Conservation (phyloP, 2,329 filamentous ascomycete genomes). For the Fusarium humuli region DNA sequence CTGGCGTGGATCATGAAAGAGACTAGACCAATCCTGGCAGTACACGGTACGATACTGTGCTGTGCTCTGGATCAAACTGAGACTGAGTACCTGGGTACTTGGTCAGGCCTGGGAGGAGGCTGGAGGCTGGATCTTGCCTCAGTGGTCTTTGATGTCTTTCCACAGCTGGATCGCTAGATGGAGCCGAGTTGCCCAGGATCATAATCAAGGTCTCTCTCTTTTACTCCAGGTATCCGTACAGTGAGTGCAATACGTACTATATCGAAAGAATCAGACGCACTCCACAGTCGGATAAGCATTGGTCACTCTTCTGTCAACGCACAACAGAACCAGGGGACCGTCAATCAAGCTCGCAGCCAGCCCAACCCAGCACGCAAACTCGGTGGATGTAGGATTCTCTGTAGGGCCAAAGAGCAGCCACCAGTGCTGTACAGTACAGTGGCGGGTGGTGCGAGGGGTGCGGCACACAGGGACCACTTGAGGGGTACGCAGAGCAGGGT, state of each 20-base stretch:
- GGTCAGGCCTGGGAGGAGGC: background rate
- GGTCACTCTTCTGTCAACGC: slow-evolving; percentile 46
- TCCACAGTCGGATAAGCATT: slow-evolving; percentile 46
- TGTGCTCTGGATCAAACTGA: slow-evolving; percentile 26
- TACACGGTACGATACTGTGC: slow-evolving; percentile 35
- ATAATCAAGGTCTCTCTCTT: slow-evolving; percentile 23
- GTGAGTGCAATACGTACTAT: background rate
- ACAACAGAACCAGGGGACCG: slow-evolving; percentile 42
- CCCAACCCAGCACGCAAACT: slow-evolving; percentile 31
- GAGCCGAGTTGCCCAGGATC: background rate
- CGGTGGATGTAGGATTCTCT: slow-evolving; percentile 43
- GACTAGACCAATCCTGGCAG: slow-evolving; percentile 15
- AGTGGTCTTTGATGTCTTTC: slow-evolving; percentile 23
- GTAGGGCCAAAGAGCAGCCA: slow-evolving; percentile 37
- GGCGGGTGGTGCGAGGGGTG: slow-evolving; percentile 46
- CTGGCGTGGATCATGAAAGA: slow-evolving; percentile 24
- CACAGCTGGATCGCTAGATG: slow-evolving; percentile 6
- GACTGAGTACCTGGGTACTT: slow-evolving; percentile 18
- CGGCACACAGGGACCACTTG: slow-evolving; percentile 33
- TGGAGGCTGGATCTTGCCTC: slow-evolving; percentile 24
- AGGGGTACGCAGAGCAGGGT: slow-evolving; percentile 51
- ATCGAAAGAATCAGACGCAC: slow-evolving; percentile 15
- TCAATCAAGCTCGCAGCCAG: slow-evolving; percentile 36
- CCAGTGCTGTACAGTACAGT: slow-evolving; percentile 13
- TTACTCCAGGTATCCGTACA: background rate